A percentile compares a stretch with the other conserved stretches of the same genome.
phyloP scores from a whole-genome alignment of 2,329 filamentous ascomycete genomes.

The Fusarium xyrophilum region DNA sequence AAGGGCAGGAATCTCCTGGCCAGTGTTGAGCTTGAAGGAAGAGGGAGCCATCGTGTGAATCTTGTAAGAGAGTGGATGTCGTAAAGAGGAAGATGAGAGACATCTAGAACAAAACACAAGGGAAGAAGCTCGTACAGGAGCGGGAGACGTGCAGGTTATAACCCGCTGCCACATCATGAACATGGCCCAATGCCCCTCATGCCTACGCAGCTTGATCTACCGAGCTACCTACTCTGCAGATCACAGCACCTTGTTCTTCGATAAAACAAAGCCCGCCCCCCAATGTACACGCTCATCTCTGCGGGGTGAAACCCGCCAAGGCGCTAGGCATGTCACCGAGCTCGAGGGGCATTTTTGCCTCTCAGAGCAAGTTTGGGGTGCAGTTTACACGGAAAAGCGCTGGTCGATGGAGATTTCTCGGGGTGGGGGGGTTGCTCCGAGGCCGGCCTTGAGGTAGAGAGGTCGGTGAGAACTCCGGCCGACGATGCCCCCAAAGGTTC shows the following conservation, averaged over 20 bases:
- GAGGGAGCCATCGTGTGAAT: conserved; percentile 57
- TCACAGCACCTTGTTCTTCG: background rate
- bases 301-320: conserved; percentile 39
- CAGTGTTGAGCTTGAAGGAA: conserved; percentile 70
- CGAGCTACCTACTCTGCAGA: background rate
- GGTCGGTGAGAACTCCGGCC: conserved; percentile 39
- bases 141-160: conserved; percentile 29
- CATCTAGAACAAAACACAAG: conserved; percentile 15
- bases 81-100: conserved; percentile 5
- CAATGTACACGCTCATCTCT: conserved; percentile 28
- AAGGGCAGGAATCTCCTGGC: conserved; percentile 67
- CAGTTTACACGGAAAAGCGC: conserved; percentile 7
- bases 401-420: conserved; percentile 34
- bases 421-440: conserved; percentile 42
- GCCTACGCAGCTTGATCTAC: conserved; percentile 5
- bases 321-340: conserved; percentile 2
- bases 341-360: conserved; percentile 5
- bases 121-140: background rate
- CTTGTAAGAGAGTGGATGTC: conserved; percentile 1
- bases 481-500: conserved; percentile 24
- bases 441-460: background rate
- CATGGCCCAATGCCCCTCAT: conserved; percentile 1
- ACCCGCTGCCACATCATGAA: conserved; percentile 33
- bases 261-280: conserved; percentile 1
- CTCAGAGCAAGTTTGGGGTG: conserved; percentile 30